Evolutionary conservation across 2,329 filamentous ascomycete species (phyloP), one percentile per base, ranked within the genome.

Genomic region (Cryphonectria parasitica): DNA sequence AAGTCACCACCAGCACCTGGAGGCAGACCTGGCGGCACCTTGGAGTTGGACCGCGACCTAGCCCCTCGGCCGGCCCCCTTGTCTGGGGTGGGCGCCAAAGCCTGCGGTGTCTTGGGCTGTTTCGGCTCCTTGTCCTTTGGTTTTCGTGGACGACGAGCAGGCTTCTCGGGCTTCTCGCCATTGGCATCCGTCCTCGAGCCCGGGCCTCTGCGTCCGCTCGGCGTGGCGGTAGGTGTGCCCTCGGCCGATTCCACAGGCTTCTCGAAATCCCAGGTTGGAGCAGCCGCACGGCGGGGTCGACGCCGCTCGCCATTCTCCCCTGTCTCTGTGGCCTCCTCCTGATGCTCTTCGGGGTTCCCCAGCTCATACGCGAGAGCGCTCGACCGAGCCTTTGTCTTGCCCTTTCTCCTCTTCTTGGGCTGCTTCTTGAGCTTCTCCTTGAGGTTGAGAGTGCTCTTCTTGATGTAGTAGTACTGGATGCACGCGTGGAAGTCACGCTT

Each of bases 401-500:
- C 75, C 77, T 84, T 81, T 84, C 87, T 86, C 72, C 87, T 83
- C 76, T 85, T 84, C 78, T 85, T 88, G 71, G 85, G 88, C 79
- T 88, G 89, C 80, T 85, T 89, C 79, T 88, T 90, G 41, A 91
- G 84, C 80, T 92, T 93, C 77, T 93, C 91, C 78, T 95, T 94
- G 72, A 95, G 90, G 73, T 92, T 90, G 58, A 90, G 87, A 63
- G 90, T 86, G 81, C 91, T 91, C 81, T 90, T 96, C 77, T 91
- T 92, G 73, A 92, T 85, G 79, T 96, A 96, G 80, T 96, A 96
- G 79, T 95, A 94, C 77, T 94, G 91, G 75, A 96, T 96, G 79
- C 91, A 94, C 63, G 92, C 88, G 74, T 91, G 91, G 79, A 93
- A 94, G 75, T 92, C 90, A 34, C 92, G 89, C 41, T 87, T 85